Percentiles rank a stretch among this genome's conserved stretches.
Conservation (phyloP, 2,329 filamentous ascomycete genomes). For the Ilyonectria robusta region DNA sequence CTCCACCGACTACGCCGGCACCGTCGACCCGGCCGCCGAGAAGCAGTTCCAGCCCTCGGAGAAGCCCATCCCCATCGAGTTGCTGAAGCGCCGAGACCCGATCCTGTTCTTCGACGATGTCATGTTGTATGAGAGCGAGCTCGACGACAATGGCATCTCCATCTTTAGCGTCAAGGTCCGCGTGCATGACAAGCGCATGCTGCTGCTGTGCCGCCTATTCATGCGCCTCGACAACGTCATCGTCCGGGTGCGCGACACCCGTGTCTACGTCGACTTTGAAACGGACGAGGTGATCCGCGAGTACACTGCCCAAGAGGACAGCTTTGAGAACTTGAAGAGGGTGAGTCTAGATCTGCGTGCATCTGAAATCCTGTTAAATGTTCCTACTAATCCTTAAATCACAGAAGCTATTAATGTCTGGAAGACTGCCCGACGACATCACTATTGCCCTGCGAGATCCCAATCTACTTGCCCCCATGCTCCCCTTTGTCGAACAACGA, state of each 20-base stretch:
- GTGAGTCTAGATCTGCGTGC: conserved; percentile 59
- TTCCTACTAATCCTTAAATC: neutral
- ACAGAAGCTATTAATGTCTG: conserved; percentile 65
- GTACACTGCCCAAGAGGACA: conserved; percentile 89
- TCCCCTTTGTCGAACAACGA: conserved; percentile 79
- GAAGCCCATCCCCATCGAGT: conserved; percentile 81
- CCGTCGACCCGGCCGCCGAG: conserved; percentile 59
- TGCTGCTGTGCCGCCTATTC: conserved; percentile 89
- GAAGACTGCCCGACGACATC: conserved; percentile 77
- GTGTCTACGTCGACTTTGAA: conserved; percentile 91
- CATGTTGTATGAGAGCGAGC: conserved; percentile 95
- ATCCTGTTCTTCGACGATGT: conserved; percentile 98
- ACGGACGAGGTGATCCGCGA: conserved; percentile 86
- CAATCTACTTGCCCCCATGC: conserved; percentile 78
- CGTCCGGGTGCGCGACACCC: conserved; percentile 88
- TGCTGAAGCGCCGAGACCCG: conserved; percentile 90
- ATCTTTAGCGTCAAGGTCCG: conserved; percentile 91
- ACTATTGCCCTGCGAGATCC: conserved; percentile 84
- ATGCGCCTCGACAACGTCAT: conserved; percentile 94
- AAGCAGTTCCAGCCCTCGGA: conserved; percentile 50
- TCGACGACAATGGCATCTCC: conserved; percentile 97
- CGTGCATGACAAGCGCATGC: conserved; percentile 90
- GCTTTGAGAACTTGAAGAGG: conserved; percentile 81
- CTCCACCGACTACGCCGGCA: conserved; percentile 88
- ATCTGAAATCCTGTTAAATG: neutral